phyloP scores from a whole-genome alignment of 2,329 filamentous ascomycete genomes.

The Dactylellina haptotyla region DNA sequence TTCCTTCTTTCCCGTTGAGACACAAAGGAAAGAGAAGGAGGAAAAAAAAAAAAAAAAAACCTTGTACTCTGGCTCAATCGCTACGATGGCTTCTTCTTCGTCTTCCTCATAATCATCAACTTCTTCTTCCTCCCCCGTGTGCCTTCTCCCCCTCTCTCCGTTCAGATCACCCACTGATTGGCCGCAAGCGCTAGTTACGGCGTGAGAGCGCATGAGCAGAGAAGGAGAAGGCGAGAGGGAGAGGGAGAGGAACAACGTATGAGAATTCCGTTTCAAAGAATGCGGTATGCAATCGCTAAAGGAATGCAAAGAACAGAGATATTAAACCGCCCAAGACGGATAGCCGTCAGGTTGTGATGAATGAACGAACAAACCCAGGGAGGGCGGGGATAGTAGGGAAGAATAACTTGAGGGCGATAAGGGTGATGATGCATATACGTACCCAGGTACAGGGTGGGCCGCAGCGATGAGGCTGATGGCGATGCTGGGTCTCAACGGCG shows the following conservation, averaged over 20 bases:
- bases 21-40: not conserved
- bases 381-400: not conserved
- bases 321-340: not conserved
- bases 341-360: not conserved
- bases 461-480: not conserved
- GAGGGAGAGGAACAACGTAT: not conserved
- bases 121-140: too few relatives aligned
- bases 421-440: not conserved
- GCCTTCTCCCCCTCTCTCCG: too few relatives aligned
- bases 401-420: not conserved
- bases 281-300: not conserved
- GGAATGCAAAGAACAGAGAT: conserved; percentile 4
- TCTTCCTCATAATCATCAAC: too few relatives aligned
- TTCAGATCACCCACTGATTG: too few relatives aligned
- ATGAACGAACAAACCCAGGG: not conserved
- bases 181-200: too few relatives aligned
- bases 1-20: not conserved
- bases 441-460: too few relatives aligned
- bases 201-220: too few relatives aligned
- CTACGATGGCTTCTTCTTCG: too few relatives aligned
- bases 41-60: not conserved
- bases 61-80: too few relatives aligned
- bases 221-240: not conserved
- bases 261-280: not conserved
- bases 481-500: too few relatives aligned